A percentile compares a stretch with the other conserved stretches of the same genome.
phyloP scores from a whole-genome alignment of 2,329 filamentous ascomycete species.

The Rhytidhysteron rufulum region DNA sequence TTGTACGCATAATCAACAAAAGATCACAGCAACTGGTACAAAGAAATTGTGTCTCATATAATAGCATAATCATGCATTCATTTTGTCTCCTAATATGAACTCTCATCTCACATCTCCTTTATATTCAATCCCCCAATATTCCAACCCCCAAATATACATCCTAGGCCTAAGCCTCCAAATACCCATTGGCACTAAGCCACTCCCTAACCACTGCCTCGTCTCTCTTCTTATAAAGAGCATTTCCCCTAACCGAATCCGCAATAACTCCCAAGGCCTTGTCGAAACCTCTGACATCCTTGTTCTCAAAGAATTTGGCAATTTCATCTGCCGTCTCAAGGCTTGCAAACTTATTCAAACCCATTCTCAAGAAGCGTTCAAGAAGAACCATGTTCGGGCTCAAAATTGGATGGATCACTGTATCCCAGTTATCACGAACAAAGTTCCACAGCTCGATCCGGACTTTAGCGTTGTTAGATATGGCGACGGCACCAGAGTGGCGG shows the following conservation, averaged over 20 bases:
- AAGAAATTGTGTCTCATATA: too few species aligned
- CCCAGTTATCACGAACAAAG: slow-evolving; percentile 83
- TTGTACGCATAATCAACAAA: too few species aligned
- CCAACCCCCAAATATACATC: too few species aligned
- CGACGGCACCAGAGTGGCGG: slow-evolving; percentile 74
- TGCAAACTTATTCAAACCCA: slow-evolving; percentile 74
- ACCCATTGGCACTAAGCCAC: slow-evolving; percentile 68
- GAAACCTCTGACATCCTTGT: slow-evolving; percentile 81
- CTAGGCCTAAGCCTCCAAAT: slow-evolving; percentile 36
- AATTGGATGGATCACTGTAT: slow-evolving; percentile 60
- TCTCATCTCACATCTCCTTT: too few species aligned
- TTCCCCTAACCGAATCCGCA: slow-evolving; percentile 78
- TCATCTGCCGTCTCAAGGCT: slow-evolving; percentile 67
- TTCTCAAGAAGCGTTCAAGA: slow-evolving; percentile 81
- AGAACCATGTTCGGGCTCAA: slow-evolving; percentile 80
- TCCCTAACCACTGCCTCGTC: slow-evolving; percentile 70
- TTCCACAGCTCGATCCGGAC: slow-evolving; percentile 77
- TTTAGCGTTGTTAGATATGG: slow-evolving; percentile 68
- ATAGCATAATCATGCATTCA: too few species aligned
- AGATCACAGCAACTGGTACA: too few species aligned
- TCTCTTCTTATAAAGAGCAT: slow-evolving; percentile 76
- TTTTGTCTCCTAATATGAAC: too few species aligned
- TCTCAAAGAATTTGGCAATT: slow-evolving; percentile 78
- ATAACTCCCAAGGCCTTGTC: slow-evolving; percentile 82
- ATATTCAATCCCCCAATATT: too few species aligned